Evolutionary conservation across 1,139 yeast genomes (phyloP), one percentile per base, ranked within the genome.

Genomic region (Candida anutae): DNA sequence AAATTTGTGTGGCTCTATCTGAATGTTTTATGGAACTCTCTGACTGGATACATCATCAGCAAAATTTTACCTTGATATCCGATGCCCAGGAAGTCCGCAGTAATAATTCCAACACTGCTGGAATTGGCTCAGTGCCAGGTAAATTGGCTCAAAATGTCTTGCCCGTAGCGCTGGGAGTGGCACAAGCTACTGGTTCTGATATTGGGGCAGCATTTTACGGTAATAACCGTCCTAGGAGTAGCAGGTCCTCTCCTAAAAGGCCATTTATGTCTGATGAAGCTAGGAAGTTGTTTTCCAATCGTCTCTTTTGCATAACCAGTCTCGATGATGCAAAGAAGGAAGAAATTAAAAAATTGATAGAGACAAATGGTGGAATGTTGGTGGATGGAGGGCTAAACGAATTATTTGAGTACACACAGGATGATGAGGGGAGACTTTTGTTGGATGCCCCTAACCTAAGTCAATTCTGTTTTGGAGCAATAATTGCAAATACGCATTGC

Each of bases 401-500:
- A 28, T 29, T 60, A 3, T 45, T 61, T 24, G 39, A 43, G 1
- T 55, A 50, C 33, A 16, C 33, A 5, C 23, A 25, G 2, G 28
- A 29, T 11, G 31, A 34, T 3, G 35, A 36, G 3, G 36, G 35
- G 2, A 22, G 35, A 18, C 31, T 30, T 35, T 32, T 21, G n/a
- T 35, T 39, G 27, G 27, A 24, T 3, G 36, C 44, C 6, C 32
- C 38, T 10, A 29, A 35, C n/a, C 34, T 55, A 13, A 31, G 33
- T 5, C 39, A 40, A 3, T 54, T 46, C 36, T 55, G 43, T 19
- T 82, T 85, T 57, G 85, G 69, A 2, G 88, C 87, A 2, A 61
- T 83, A 25, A 50, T 85, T 1, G 67, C 94, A 0, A 65, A 66
- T 23, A 64, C 61, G 13, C 64, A 66, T 38, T 63, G 73, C 19